phyloP scores from a whole-genome alignment of 2,329 filamentous ascomycete species.

The Monosporascus sp. region DNA sequence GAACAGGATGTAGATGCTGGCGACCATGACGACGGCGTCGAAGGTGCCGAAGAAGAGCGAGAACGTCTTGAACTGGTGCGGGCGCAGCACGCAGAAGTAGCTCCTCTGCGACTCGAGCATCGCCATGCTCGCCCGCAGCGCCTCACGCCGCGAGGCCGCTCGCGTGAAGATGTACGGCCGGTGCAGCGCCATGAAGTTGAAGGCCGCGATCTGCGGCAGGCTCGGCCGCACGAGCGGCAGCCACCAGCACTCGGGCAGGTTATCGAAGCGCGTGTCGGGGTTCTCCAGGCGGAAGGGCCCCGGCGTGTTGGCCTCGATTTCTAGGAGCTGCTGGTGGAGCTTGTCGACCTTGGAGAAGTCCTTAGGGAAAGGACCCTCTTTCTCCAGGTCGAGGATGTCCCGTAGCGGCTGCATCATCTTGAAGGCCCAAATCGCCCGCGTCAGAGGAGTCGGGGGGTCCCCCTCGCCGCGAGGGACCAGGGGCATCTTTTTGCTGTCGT shows the following conservation, averaged over 20 bases:
- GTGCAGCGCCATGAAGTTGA: slow-evolving; percentile 56
- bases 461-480: slow-evolving; percentile 41
- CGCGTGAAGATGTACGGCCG: slow-evolving; percentile 58
- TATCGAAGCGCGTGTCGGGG: slow-evolving; percentile 53
- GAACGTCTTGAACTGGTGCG: slow-evolving; percentile 50
- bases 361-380: slow-evolving; percentile 49
- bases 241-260: slow-evolving; percentile 49
- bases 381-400: slow-evolving; percentile 51
- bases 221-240: slow-evolving; percentile 40
- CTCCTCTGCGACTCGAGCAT: slow-evolving; percentile 51
- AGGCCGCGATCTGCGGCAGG: slow-evolving; percentile 43
- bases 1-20: slow-evolving; percentile 57
- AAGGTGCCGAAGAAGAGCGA: slow-evolving; percentile 59
- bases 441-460: slow-evolving; percentile 54
- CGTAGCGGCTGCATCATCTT: slow-evolving; percentile 43
- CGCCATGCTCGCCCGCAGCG: slow-evolving; percentile 49
- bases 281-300: slow-evolving; percentile 49
- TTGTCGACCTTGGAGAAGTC: slow-evolving; percentile 49
- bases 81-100: slow-evolving; percentile 43
- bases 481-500: slow-evolving; percentile 41
- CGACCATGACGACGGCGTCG: slow-evolving; percentile 57
- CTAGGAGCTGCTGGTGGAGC: slow-evolving; percentile 46
- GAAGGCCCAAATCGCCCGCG: slow-evolving; percentile 46
- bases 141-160: slow-evolving; percentile 46
- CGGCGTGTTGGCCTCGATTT: slow-evolving; percentile 44